phyloP scores from a whole-genome alignment of 2,329 filamentous ascomycete species.

The Aspergillus sp. region DNA sequence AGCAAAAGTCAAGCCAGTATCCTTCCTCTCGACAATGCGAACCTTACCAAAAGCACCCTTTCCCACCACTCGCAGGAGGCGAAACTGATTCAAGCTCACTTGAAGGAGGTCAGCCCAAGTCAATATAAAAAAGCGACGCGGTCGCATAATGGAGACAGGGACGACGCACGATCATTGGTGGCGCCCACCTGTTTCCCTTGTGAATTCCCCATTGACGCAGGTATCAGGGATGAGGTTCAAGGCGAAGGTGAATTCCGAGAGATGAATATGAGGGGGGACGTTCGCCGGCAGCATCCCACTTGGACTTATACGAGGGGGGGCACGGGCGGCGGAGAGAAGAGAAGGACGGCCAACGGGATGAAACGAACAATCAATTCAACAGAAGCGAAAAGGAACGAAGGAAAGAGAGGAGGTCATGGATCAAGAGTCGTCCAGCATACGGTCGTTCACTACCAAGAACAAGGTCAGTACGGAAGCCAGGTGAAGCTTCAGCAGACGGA shows the following conservation, averaged over 20 bases:
- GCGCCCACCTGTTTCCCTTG: conserved; percentile 89
- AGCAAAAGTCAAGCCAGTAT: conserved; percentile 86
- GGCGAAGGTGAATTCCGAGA: conserved; percentile 4
- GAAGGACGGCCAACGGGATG: too few species aligned
- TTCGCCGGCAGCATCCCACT: conserved; percentile 1
- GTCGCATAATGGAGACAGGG: neutral
- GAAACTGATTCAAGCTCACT: conserved; percentile 98
- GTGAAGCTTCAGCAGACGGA: too few species aligned
- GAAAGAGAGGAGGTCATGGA: neutral
- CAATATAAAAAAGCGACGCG: neutral
- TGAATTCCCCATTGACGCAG: conserved; percentile 72
- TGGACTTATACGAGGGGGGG: neutral
- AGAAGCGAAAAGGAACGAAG: neutral
- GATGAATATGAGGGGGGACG: neutral
- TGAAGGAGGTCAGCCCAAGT: conserved; percentile 1
- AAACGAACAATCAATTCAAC: too few species aligned
- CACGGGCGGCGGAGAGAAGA: neutral
- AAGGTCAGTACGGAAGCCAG: neutral
- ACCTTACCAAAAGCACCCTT: conserved; percentile 98
- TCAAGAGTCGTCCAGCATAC: neutral
- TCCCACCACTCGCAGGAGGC: conserved; percentile 86
- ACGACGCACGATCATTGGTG: conserved; percentile 75
- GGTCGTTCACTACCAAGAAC: neutral
- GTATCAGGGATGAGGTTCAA: neutral
- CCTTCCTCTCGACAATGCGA: conserved; percentile 94